phyloP scores from a whole-genome alignment of 768 basidiomycete species.

The Naematelia aurantialba region DNA sequence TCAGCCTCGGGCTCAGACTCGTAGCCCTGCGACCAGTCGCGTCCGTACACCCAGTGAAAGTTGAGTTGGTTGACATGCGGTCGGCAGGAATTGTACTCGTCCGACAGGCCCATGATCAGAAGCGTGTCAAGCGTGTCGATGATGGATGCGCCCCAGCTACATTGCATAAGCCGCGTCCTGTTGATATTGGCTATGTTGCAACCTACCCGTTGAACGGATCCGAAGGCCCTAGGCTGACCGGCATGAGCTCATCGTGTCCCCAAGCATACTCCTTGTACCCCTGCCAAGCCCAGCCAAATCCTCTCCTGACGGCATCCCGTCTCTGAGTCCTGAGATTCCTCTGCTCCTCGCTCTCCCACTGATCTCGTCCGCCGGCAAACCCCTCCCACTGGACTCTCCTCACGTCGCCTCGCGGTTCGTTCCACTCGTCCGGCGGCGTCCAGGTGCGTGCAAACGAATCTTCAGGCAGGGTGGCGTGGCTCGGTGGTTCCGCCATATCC shows the following conservation, averaged over 20 bases:
- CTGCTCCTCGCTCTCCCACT: slow-evolving; percentile 24
- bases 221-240: slow-evolving; percentile 32
- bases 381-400: slow-evolving; percentile 32
- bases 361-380: slow-evolving; percentile 22
- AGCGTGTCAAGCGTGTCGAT: slow-evolving; percentile 48
- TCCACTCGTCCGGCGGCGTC: slow-evolving; percentile 24
- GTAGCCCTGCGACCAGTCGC: slow-evolving; percentile 41
- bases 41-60: slow-evolving; percentile 42
- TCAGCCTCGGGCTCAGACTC: slow-evolving; percentile 8
- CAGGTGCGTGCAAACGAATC: slow-evolving; percentile 22
- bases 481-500: neutral
- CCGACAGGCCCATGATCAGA: slow-evolving; percentile 44
- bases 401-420: slow-evolving; percentile 17
- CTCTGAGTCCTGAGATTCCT: slow-evolving; percentile 32
- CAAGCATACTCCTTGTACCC: slow-evolving; percentile 48
- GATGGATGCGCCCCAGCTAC: slow-evolving; percentile 49
- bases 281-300: slow-evolving; percentile 48
- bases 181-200: neutral
- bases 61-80: slow-evolving; percentile 47
- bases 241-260: slow-evolving; percentile 49
- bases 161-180: neutral
- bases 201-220: slow-evolving; percentile 48
- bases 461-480: slow-evolving; percentile 1
- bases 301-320: slow-evolving; percentile 45
- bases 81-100: slow-evolving; percentile 48